A percentile compares a stretch with the other conserved stretches of the same genome.
These are phyloP conservation scores for Eremothecium coryli DNA, from an alignment of 1,139 yeast genomes.

Conservation along the genomic window DNA sequence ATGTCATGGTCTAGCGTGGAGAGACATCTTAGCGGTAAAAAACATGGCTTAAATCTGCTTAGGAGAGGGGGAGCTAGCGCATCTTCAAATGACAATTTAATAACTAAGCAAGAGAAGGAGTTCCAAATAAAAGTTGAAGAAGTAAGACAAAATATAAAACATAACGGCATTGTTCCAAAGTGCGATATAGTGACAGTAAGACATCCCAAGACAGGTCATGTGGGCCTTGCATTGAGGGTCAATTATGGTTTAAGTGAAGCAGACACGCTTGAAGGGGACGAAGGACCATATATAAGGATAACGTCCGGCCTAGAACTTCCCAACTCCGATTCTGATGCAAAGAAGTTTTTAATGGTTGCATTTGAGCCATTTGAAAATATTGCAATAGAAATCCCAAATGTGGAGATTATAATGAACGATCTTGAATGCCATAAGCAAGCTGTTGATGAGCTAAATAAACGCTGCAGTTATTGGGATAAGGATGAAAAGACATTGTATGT, in stretches of 20 bases:
- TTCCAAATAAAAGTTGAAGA: conserved; percentile 18
- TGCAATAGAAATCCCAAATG: conserved; percentile 46
- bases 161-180: conserved; percentile 23
- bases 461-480: conserved; percentile 23
- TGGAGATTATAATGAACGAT: conserved; percentile 14
- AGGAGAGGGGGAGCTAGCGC: conserved; percentile 34
- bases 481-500: conserved; percentile 16
- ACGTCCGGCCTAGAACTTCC: conserved; percentile 49
- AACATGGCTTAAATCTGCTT: conserved; percentile 51
- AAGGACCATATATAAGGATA: conserved; percentile 43
- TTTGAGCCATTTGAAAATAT: conserved; percentile 61
- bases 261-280: conserved; percentile 22
- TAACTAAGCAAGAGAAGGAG: conserved; percentile 34
- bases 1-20: conserved; percentile 54
- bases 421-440: conserved; percentile 6
- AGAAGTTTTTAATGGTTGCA: conserved; percentile 46
- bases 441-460: conserved; percentile 21
- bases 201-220: conserved; percentile 32
- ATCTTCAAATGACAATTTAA: conserved; percentile 3
- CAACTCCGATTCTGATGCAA: conserved; percentile 29
- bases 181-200: conserved; percentile 28
- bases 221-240: conserved; percentile 47
- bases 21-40: conserved; percentile 50
- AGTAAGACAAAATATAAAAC: conserved; percentile 20
- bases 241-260: conserved; percentile 34